phyloP scores from a whole-genome alignment of 1,139 yeast genomes.

The Yamadazyma buinensis region DNA sequence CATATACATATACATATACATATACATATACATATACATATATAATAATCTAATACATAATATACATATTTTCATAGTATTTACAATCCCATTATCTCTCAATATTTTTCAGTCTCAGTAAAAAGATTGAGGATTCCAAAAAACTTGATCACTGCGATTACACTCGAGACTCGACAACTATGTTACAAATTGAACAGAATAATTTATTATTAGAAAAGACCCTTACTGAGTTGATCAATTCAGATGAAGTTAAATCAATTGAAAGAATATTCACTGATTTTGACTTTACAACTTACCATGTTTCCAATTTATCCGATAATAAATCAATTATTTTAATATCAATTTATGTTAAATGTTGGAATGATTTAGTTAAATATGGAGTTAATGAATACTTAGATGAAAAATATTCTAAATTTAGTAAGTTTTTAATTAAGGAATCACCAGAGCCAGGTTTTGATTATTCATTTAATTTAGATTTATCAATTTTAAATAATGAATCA shows the following conservation, averaged over 20 bases:
- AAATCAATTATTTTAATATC: constrained; percentile 66
- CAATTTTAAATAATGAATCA: constrained; percentile 29
- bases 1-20: too few species aligned
- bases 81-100: too few species aligned
- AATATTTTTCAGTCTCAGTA: too few species aligned
- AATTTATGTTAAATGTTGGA: constrained; percentile 72
- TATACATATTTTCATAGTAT: too few species aligned
- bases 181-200: constrained; percentile 46
- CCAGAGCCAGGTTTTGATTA: constrained; percentile 81
- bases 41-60: too few species aligned
- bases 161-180: constrained; percentile 2
- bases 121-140: too few species aligned
- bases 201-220: constrained; percentile 43
- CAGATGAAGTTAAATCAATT: constrained; percentile 46
- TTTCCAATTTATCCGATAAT: constrained; percentile 71
- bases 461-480: constrained; percentile 67
- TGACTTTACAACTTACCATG: constrained; percentile 91
- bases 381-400: constrained; percentile 42
- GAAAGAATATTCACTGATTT: constrained; percentile 93
- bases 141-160: too few species aligned
- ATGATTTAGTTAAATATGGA: constrained; percentile 67
- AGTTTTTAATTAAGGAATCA: constrained; percentile 22
- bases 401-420: constrained; percentile 35
- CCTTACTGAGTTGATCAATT: constrained; percentile 33
- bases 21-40: too few species aligned